These are phyloP conservation scores for Monosporascus sp. DNA, from an alignment of 2,329 filamentous ascomycete species.

Conservation along the genomic window DNA sequence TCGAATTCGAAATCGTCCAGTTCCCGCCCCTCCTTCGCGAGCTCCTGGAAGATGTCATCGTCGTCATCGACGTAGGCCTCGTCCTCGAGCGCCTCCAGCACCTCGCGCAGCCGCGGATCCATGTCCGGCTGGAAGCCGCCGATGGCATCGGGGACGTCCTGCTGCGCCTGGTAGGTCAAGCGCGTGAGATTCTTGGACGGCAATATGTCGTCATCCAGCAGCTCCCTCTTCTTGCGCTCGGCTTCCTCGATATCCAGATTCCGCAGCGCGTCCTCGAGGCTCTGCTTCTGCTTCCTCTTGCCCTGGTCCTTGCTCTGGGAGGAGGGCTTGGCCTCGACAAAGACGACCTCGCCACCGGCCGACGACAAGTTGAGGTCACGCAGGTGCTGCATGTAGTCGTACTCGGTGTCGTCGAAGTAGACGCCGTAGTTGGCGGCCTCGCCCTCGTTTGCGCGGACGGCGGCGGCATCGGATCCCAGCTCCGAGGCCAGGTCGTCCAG, in stretches of 20 bases:
- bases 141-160: slow-evolving; percentile 85
- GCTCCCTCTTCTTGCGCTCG: slow-evolving; percentile 39
- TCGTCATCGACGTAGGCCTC: slow-evolving; percentile 87
- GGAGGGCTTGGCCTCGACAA: slow-evolving; percentile 67
- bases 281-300: slow-evolving; percentile 71
- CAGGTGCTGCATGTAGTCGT: slow-evolving; percentile 99
- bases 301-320: slow-evolving; percentile 57
- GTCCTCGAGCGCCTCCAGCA: slow-evolving; percentile 88
- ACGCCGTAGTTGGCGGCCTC: slow-evolving; percentile 92
- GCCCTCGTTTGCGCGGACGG: slow-evolving; percentile 82
- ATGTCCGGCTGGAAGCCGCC: slow-evolving; percentile 96
- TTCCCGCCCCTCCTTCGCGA: slow-evolving; percentile 67
- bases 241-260: slow-evolving; percentile 51
- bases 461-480: slow-evolving; percentile 60
- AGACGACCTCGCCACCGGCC: slow-evolving; percentile 68
- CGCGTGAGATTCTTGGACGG: slow-evolving; percentile 75
- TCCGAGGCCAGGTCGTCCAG: slow-evolving; percentile 72
- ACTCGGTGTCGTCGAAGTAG: slow-evolving; percentile 90
- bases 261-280: slow-evolving; percentile 76
- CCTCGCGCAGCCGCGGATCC: slow-evolving; percentile 88
- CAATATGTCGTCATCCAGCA: slow-evolving; percentile 70
- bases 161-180: slow-evolving; percentile 83
- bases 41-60: slow-evolving; percentile 75
- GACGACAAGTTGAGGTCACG: slow-evolving; percentile 70
- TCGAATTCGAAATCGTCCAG: slow-evolving; percentile 79